Base-by-base conservation (phyloP, 768 basidiomycete genomes). In the Tulasnella sp. region DNA sequence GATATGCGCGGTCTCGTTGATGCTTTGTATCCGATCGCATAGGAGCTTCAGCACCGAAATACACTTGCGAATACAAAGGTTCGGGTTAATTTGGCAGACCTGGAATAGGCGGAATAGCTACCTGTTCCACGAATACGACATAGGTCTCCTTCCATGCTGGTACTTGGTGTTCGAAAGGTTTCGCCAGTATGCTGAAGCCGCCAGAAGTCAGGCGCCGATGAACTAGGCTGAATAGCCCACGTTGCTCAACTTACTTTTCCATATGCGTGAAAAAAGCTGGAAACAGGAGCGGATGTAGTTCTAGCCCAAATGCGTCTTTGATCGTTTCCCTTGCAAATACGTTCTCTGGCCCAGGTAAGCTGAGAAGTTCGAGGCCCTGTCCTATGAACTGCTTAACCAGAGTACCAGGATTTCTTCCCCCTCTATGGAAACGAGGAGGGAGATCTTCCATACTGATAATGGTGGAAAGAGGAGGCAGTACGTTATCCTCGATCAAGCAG, bases 281-380 rank as follows among this genome's bases (percentile, higher is more conserved):
- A 64, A 87, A 86, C 49, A 89, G 71, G 48, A 78, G 75, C 25
- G 84, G 81, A 61, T 81, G 84, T 19, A 93, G 73, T 65, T 96
- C 92, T 12, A 75, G 74, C 1, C 91, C 89, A 17, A 96, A 70
- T 0, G 89, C 87, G 56, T 91, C 89, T 63, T 81, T 78, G 2
- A 86, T 86, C 10, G 81, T 75, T 65, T 94, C 87, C n/a, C 90
- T 80, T 34, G 85, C 78, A 45, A 79, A 75, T 4, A 81, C 74
- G 52, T 80, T 78, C 11, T 82, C 78, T 15, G 34, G 34, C 7
- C 34, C 34, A 38, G 34, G 34, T n/a, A 75, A 72, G 17, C 85
- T 73, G 46, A 93, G 72, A 43, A 85, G 72, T 38, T 79, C 79
- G n/a, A 88, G 83, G 29, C 88, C 74, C 53, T 81, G 79, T 2